Base-by-base conservation (phyloP, 169 alveolate genomes). In the Cryptosporidium parvum region DNA sequence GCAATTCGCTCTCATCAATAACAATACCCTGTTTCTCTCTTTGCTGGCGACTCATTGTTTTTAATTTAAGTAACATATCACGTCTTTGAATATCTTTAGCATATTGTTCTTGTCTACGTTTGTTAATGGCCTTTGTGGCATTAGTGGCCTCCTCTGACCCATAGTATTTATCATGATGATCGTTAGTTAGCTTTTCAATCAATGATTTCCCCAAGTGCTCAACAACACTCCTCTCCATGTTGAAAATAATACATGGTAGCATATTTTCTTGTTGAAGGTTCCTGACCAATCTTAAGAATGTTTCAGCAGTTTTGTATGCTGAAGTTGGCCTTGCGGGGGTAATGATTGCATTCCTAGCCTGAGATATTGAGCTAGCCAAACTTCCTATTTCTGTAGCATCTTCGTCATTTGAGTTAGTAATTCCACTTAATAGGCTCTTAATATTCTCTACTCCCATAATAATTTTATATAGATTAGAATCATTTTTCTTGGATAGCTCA, bases 171-270 rank as follows among this genome's bases (percentile, higher is more conserved):
- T 93, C 96, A 75, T 93, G 93, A 92, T 96, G 98, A 33, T 92
- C 92, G 37, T 92, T 92, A 59, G 89, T 85, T 69, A 96, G 91
- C 35, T 92, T 93, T 70, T 92, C 94, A 39, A 92, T 91, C 68
- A 93, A 80, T 9, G 93, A 92, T 31, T 91, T 72, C 3, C 95
- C 85, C 86, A 96, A 91, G 91, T 93, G 95, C 52, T 94, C 94
- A 86, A 93, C 94, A 70, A 93, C 94, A 69, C 89, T 93, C 33
- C 96, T 93, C 75, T 95, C 96, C 86, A 93, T 93, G 12, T 95
- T 96, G 94, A 96, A 96, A 56, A 94, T 94, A 67, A 96, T 93
- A 35, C 97, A 94, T 2, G 98, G 98, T 59, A 96, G 87, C 85
- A 94, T 85, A 71, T 93, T 93, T 29, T 89, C 85, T 56, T 91